Evolutionary conservation across 805 yeast genomes (phyloP).

Genomic region (Barnettozyma siamensis): DNA sequence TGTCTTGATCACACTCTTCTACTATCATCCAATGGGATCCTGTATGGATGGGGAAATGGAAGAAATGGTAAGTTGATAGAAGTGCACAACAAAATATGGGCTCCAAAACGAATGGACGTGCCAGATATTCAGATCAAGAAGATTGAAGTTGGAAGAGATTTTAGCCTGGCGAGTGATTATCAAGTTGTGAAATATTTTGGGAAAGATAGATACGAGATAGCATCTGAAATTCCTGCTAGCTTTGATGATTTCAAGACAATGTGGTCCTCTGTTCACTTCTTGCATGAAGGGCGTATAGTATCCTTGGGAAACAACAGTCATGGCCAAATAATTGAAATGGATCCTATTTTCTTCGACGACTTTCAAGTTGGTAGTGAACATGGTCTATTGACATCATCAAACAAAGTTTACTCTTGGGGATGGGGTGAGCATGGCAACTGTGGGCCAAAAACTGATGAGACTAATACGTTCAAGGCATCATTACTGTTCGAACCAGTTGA

Average conservation of each 20-base stretch:
- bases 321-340: slow-evolving; percentile 46
- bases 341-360: slow-evolving; percentile 18
- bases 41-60: slow-evolving; percentile 66
- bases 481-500: slow-evolving; percentile 32
- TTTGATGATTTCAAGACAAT: slow-evolving; percentile 39
- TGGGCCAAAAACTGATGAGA: slow-evolving; percentile 35
- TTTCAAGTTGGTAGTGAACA: slow-evolving; percentile 78
- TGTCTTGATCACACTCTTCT: slow-evolving; percentile 45
- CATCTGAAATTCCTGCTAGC: background rate
- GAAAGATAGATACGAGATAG: slow-evolving; percentile 27
- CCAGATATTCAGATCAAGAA: background rate
- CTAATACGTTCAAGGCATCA: slow-evolving; percentile 30
- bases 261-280: slow-evolving; percentile 76
- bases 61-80: slow-evolving; percentile 50
- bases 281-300: slow-evolving; percentile 24
- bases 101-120: slow-evolving; percentile 8
- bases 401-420: slow-evolving; percentile 73
- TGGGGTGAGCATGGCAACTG: slow-evolving; percentile 99
- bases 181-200: slow-evolving; percentile 28
- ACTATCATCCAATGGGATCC: slow-evolving; percentile 32
- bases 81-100: slow-evolving; percentile 12
- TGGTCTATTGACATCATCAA: slow-evolving; percentile 40
- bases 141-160: slow-evolving; percentile 51
- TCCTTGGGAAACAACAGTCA: slow-evolving; percentile 76
- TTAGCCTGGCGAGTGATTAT: slow-evolving; percentile 34